phyloP scores from a whole-genome alignment of 108 stramenopile species.

The Fistulifera pelliculosa region DNA sequence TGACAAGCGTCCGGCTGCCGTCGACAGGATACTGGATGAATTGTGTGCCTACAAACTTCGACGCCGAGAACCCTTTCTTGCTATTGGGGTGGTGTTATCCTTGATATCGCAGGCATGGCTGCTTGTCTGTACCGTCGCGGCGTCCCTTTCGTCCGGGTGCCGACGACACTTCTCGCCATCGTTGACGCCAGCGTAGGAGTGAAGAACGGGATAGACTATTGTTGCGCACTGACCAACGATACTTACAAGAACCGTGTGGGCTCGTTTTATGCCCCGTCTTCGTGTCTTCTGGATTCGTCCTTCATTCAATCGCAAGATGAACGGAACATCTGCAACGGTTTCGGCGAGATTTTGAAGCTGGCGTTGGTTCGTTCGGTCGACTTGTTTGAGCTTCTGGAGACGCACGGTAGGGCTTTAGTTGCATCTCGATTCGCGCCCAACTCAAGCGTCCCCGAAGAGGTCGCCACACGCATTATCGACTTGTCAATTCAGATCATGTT shows the following conservation, averaged over 20 bases:
- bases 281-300: slow-evolving; percentile 75
- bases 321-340: slow-evolving; percentile 86
- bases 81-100: slow-evolving; percentile 92
- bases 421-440: slow-evolving; percentile 52
- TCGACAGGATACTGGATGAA: slow-evolving; percentile 70
- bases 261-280: slow-evolving; percentile 87
- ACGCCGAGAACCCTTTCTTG: slow-evolving; percentile 89
- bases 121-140: slow-evolving; percentile 91
- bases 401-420: slow-evolving; percentile 80
- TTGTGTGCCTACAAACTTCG: slow-evolving; percentile 80
- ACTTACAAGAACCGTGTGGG: slow-evolving; percentile 96
- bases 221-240: slow-evolving; percentile 66
- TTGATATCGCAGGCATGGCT: slow-evolving; percentile 94
- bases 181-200: slow-evolving; percentile 97
- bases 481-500: slow-evolving; percentile 94
- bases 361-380: slow-evolving; percentile 85
- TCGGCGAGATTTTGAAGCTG: slow-evolving; percentile 94
- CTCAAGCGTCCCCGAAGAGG: slow-evolving; percentile 48
- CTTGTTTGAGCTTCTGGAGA: slow-evolving; percentile 88
- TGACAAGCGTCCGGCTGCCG: slow-evolving; percentile 71
- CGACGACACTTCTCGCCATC: slow-evolving; percentile 91
- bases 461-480: slow-evolving; percentile 85
- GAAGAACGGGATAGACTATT: slow-evolving; percentile 94
- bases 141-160: slow-evolving; percentile 84
- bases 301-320: slow-evolving; percentile 85